Percentiles rank a stretch among this genome's conserved stretches.
Evolutionary conservation across 805 yeast genomes (phyloP).

Genomic region (Wickerhamomyces rabaulensis): DNA sequence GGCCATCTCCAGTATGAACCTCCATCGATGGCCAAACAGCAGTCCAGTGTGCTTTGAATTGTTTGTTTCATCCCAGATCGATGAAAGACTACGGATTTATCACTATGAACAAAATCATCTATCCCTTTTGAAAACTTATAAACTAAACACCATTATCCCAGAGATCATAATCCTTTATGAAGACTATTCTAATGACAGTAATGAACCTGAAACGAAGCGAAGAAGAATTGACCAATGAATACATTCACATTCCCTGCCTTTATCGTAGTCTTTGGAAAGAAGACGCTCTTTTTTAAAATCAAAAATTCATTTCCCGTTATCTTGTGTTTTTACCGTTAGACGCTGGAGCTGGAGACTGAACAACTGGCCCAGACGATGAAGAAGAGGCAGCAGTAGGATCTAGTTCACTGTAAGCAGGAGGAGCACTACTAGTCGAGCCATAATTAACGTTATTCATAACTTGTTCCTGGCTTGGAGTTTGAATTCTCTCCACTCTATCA

Average conservation of each 20-base stretch:
- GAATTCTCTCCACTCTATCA: background rate
- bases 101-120: background rate
- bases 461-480: slow-evolving; percentile 10
- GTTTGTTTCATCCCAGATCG: background rate
- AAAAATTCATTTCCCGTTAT: background rate
- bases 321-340: background rate
- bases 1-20: slow-evolving; percentile 13
- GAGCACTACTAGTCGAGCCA: slow-evolving; percentile 10
- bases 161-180: background rate
- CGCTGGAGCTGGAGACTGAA: background rate
- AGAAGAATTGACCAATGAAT: background rate
- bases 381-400: slow-evolving; percentile 1
- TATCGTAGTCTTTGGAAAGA: too few relatives aligned
- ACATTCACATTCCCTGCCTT: too few relatives aligned
- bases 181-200: background rate
- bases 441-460: slow-evolving; percentile 4
- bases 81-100: background rate
- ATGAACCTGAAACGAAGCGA: background rate
- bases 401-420: slow-evolving; percentile 8
- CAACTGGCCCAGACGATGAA: background rate
- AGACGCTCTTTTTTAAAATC: background rate
- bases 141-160: background rate
- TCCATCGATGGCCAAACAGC: background rate
- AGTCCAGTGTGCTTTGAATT: background rate
- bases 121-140: background rate